A percentile compares a stretch with the other conserved stretches of the same genome.
phyloP scores from a whole-genome alignment of 176 grass and related monocot species.

The Poa annua region DNA sequence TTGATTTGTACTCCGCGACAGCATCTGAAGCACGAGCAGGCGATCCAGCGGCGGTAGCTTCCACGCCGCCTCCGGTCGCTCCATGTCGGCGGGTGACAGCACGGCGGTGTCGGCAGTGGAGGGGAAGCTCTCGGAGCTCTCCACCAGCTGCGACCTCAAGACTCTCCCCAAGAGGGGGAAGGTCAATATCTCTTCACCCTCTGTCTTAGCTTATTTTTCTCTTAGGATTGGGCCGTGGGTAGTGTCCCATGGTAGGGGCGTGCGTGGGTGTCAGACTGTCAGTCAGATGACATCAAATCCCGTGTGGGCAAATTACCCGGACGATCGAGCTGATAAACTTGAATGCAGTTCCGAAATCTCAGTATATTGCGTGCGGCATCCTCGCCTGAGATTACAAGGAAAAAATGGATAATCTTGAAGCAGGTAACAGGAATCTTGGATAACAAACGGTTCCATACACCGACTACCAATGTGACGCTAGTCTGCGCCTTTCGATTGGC shows the following conservation, averaged over 20 bases:
- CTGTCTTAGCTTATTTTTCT: neutral
- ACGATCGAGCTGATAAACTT: neutral
- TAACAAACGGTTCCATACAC: neutral
- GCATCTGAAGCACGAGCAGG: neutral
- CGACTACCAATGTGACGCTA: neutral
- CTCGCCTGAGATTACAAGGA: neutral
- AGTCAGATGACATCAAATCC: neutral
- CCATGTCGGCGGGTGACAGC: constrained; percentile 40
- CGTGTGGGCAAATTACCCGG: neutral
- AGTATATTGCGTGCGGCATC: neutral
- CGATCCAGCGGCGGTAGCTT: neutral
- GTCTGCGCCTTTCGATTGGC: neutral
- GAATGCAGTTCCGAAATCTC: neutral
- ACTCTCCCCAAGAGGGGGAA: constrained; percentile 34
- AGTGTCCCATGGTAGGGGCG: neutral
- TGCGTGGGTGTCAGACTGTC: neutral
- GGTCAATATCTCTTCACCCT: constrained; percentile 25
- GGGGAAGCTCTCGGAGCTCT: constrained; percentile 31
- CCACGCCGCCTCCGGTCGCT: neutral
- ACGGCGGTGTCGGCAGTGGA: constrained; percentile 27
- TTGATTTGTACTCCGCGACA: neutral
- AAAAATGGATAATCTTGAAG: neutral
- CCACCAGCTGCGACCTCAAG: constrained; percentile 17
- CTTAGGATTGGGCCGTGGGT: neutral
- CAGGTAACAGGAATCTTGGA: neutral